These are phyloP conservation scores for Cadophora malorum DNA, from an alignment of 2,329 filamentous ascomycete species.

Conservation along the genomic window DNA sequence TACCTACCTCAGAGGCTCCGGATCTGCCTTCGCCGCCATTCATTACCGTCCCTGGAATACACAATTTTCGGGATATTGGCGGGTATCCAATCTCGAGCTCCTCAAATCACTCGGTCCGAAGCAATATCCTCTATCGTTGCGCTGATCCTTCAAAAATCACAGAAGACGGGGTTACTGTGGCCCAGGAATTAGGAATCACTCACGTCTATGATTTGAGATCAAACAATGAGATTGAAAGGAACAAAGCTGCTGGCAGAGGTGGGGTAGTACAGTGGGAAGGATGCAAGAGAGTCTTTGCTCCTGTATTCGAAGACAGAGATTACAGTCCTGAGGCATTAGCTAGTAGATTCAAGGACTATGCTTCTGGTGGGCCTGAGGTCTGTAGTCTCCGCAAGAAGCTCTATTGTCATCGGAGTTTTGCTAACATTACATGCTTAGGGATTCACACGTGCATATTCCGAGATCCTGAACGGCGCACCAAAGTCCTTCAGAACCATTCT, in stretches of 20 bases:
- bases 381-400: conserved; percentile 25
- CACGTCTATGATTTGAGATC: conserved; percentile 74
- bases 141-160: conserved; percentile 69
- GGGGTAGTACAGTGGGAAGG: conserved; percentile 56
- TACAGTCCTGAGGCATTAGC: conserved; percentile 69
- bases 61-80: conserved; percentile 73
- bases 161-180: conserved; percentile 55
- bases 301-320: conserved; percentile 68
- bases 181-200: conserved; percentile 64
- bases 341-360: conserved; percentile 65
- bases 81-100: conserved; percentile 56
- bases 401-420: conserved; percentile 1
- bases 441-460: conserved; percentile 67
- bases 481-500: conserved; percentile 62
- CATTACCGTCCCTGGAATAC: conserved; percentile 60
- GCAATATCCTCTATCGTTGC: conserved; percentile 67
- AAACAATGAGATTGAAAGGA: conserved; percentile 60
- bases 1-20: conserved; percentile 4
- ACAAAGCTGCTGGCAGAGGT: conserved; percentile 45
- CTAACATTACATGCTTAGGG: conserved; percentile 50
- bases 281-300: conserved; percentile 62
- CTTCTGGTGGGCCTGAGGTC: conserved; percentile 55
- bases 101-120: conserved; percentile 53
- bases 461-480: conserved; percentile 62
- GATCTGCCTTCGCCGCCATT: conserved; percentile 54